phyloP scores from a whole-genome alignment of 768 basidiomycete species.

The Gymnopilus dilepis region DNA sequence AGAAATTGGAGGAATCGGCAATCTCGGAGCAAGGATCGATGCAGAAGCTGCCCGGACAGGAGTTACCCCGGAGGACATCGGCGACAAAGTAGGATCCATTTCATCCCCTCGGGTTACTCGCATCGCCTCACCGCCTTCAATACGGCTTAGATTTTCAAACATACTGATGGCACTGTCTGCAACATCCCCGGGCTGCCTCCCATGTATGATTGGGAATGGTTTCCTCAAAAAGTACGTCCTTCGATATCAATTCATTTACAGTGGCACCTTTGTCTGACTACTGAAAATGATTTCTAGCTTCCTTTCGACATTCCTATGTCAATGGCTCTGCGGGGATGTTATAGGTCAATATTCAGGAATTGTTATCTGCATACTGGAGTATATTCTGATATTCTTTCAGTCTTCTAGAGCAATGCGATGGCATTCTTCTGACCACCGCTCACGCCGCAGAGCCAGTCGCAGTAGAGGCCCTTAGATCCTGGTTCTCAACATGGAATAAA shows the following conservation, averaged over 20 bases:
- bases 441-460: constrained; percentile 8
- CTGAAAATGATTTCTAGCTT: not conserved
- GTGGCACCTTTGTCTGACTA: too few species aligned
- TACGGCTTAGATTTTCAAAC: constrained; percentile 1
- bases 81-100: constrained; percentile 13
- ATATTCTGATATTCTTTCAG: too few species aligned
- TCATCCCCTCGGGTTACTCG: too few species aligned
- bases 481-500: constrained; percentile 11
- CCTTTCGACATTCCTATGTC: constrained; percentile 6
- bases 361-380: too few species aligned
- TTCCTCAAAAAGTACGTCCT: not conserved
- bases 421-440: not conserved
- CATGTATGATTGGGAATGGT: constrained; percentile 14
- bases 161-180: not conserved
- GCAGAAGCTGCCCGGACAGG: constrained; percentile 4
- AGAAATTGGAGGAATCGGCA: too few species aligned
- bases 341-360: too few species aligned
- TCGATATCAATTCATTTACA: too few species aligned
- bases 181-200: constrained; percentile 2
- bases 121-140: too few species aligned
- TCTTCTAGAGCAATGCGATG: constrained; percentile 13
- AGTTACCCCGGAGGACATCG: not conserved
- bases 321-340: not conserved
- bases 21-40: not conserved
- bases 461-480: constrained; percentile 9